Percentiles rank a stretch among this genome's conserved stretches.
Evolutionary conservation across 257 asterid species (phyloP).

Genomic region (Jasminum sambac): DNA sequence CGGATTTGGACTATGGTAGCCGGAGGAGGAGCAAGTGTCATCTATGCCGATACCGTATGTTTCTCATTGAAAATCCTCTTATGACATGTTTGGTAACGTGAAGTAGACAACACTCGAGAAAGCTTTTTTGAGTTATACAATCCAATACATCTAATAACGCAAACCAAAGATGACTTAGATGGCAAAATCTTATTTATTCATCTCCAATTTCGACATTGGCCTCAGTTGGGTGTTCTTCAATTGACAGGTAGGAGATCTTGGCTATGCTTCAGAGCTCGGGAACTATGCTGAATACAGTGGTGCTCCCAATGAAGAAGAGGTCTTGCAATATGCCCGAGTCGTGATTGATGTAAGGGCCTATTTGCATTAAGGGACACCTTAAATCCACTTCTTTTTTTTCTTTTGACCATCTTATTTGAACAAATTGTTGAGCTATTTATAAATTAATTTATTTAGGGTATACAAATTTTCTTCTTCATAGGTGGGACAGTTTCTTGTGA

Average conservation of each 20-base stretch:
- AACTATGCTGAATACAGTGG: constrained; percentile 97
- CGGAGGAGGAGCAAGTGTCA: constrained; percentile 99
- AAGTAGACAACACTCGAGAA: background rate
- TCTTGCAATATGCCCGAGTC: constrained; percentile 93
- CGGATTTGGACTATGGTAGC: constrained; percentile 99
- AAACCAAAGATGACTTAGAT: background rate
- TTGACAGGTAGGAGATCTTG: constrained; percentile 87
- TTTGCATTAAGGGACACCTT: background rate
- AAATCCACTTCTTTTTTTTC: background rate
- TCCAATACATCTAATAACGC: background rate
- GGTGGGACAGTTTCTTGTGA: background rate
- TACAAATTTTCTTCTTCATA: background rate
- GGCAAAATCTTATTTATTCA: background rate
- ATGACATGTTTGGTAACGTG: background rate
- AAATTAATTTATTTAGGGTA: background rate
- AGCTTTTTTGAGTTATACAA: background rate
- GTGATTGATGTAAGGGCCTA: constrained; percentile 76
- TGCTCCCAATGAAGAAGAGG: constrained; percentile 97
- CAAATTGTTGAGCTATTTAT: background rate
- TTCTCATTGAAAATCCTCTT: constrained; percentile 8
- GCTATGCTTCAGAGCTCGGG: constrained; percentile 93
- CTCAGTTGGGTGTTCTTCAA: background rate
- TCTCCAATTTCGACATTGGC: constrained; percentile 15
- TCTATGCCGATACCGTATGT: constrained; percentile 84
- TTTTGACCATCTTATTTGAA: background rate